Conservation (phyloP, 306 rosid species). For the Parietaria judaica region DNA sequence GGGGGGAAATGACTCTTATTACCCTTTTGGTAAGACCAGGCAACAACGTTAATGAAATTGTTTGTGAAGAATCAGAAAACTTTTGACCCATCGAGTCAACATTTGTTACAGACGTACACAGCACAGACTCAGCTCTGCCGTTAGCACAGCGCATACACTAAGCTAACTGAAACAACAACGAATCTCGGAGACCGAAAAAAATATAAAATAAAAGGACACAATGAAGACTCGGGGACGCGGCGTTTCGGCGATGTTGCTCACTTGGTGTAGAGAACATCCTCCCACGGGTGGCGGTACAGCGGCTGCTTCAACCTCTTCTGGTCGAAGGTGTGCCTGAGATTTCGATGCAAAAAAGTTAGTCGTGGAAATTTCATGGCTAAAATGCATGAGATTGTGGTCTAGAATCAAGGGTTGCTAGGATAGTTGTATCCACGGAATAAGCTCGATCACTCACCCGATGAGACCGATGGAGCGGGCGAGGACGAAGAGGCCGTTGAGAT, state of each 20-base stretch:
- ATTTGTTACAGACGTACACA: conserved; percentile 25
- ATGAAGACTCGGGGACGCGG: not conserved
- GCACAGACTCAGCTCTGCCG: conserved; percentile 15
- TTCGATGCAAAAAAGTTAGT: conserved; percentile 16
- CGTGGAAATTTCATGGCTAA: not conserved
- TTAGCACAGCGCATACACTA: conserved; percentile 38
- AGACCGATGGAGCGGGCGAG: conserved; percentile 96
- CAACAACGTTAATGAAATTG: not conserved
- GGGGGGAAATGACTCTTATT: too few relatives aligned
- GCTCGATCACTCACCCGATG: conserved; percentile 60
- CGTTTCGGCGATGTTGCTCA: conserved; percentile 28
- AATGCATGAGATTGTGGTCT: not conserved
- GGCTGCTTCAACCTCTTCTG: conserved; percentile 99
- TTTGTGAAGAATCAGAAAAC: conserved; percentile 22
- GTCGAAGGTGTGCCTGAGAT: conserved; percentile 88
- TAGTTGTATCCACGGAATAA: too few relatives aligned
- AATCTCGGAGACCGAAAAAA: conserved; percentile 22
- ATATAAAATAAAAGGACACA: not conserved
- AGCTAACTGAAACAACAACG: conserved; percentile 30
- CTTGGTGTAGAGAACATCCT: conserved; percentile 96
- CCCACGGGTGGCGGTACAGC: conserved; percentile 99
- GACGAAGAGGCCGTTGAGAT: conserved; percentile 92
- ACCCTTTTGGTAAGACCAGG: not conserved
- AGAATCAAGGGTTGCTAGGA: too few relatives aligned
- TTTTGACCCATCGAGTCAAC: conserved; percentile 24